A percentile compares a stretch with the other conserved stretches of the same genome.
Conservation (phyloP, 805 yeast genomes). For the Wickerhamiella azyma region DNA sequence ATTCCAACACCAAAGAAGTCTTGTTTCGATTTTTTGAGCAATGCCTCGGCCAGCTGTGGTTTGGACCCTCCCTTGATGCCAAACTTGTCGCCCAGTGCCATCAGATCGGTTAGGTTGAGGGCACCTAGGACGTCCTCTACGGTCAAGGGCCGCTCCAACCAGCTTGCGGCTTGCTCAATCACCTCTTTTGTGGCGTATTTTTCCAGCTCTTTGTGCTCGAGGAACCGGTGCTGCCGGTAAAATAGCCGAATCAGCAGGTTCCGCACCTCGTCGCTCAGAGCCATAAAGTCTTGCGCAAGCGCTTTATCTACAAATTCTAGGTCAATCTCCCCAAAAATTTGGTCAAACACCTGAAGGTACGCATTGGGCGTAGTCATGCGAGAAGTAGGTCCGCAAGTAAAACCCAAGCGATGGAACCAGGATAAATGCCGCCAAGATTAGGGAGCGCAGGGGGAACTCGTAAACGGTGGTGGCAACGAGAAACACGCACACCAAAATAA, state of each 20-base stretch:
- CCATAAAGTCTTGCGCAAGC: constrained; percentile 1
- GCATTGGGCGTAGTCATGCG: constrained; percentile 18
- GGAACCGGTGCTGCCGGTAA: constrained; percentile 15
- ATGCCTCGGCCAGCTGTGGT: neutral
- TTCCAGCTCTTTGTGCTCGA: constrained; percentile 15
- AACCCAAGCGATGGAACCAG: constrained; percentile 22
- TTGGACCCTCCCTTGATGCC: constrained; percentile 10
- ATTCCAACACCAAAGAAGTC: neutral
- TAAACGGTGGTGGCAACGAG: constrained; percentile 24
- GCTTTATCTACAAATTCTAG: constrained; percentile 8
- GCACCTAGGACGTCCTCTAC: constrained; percentile 13
- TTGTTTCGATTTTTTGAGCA: neutral
- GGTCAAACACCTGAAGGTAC: constrained; percentile 17
- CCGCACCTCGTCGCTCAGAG: constrained; percentile 11
- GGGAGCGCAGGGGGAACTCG: constrained; percentile 24
- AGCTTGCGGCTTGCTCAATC: constrained; percentile 6
- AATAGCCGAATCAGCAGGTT: constrained; percentile 17
- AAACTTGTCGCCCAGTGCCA: constrained; percentile 10
- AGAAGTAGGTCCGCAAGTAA: neutral
- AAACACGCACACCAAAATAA: constrained; percentile 28
- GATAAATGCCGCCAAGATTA: constrained; percentile 22
- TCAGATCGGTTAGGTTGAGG: constrained; percentile 16
- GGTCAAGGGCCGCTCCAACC: constrained; percentile 12
- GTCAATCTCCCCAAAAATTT: constrained; percentile 17
- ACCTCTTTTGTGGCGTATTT: constrained; percentile 18